Evolutionary conservation across 2,329 filamentous ascomycete genomes (phyloP), one percentile per base, ranked within the genome.

Genomic region (Zymoseptoria ardabiliae): DNA sequence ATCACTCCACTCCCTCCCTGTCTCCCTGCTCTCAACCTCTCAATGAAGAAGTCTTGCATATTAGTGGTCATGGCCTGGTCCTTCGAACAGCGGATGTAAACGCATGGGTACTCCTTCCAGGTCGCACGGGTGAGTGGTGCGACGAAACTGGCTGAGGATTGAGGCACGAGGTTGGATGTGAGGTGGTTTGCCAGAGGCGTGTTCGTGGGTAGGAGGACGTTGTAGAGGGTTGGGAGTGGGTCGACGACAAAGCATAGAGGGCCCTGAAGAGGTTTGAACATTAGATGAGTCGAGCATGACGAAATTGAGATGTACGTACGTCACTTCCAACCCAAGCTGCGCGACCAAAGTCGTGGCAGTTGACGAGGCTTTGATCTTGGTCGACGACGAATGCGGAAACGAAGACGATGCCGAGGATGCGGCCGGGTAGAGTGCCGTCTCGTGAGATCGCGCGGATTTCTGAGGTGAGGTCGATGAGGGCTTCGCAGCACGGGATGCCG

Each of bases 331-430:
- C 61, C 63, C 63, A 65, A 11, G 53, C 59, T n/a, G 63, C 63
- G 25, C 61, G 56, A 4, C 59, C 59, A 1, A 53, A 58, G 49
- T 60, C 51, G 49, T 63, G 60, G 22, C 59, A 58, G 1, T 61
- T 57, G 9, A 65, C 53, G 2, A 65, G 57, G 22, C 50, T 57
- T 30, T 63, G 61, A 8, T 59, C 61, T 35, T 54, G 56, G 53
- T 65, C 63, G 19, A 59, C 58, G 1, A 66, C 60, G 49, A 66
- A 65, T 1, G 65, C 63, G 10, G 65, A 62, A 9, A 66, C 60
- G 55, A 63, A 66, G 52, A 66, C 62, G 4, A 65, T 63, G 2
- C 60, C 59, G 2, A 63, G 52, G n/a, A 66, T 53, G 22, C 52
- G 58, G 3, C 63, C 63, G 3, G 20, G 21, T 17, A 20, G 20